Percentiles rank a stretch among this genome's conserved stretches.
Conservation (phyloP, 768 basidiomycete species). For the Psilocybe sp. region DNA sequence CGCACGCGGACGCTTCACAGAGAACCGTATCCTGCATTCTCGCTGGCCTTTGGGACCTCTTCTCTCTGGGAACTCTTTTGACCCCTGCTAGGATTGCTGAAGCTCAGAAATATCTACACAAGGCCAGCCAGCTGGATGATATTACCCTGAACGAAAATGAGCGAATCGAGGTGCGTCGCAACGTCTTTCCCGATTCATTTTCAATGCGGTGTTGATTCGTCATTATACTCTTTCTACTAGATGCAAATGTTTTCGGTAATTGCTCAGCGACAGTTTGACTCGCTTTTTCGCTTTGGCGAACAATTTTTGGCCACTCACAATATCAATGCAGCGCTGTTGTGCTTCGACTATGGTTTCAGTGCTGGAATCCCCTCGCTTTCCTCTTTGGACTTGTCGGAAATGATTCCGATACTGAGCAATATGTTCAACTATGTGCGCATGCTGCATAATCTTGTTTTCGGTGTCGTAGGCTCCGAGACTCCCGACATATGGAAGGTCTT, state of each 20-base stretch:
- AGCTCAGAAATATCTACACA: too few relatives aligned
- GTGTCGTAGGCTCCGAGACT: slow-evolving; percentile 23
- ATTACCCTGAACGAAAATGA: too few relatives aligned
- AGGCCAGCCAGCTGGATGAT: too few relatives aligned
- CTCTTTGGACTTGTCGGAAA: slow-evolving; percentile 18
- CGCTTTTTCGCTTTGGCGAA: slow-evolving; percentile 29
- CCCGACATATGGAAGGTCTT: slow-evolving; percentile 30
- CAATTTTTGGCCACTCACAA: slow-evolving; percentile 27
- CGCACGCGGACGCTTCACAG: too few relatives aligned
- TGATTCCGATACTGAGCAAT: slow-evolving; percentile 25
- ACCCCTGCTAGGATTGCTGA: too few relatives aligned
- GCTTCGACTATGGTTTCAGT: slow-evolving; percentile 39
- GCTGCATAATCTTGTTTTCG: slow-evolving; percentile 24
- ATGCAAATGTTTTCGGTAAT: slow-evolving; percentile 17
- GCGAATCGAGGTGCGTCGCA: too few relatives aligned
- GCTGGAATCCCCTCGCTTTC: slow-evolving; percentile 20
- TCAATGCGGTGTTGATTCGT: too few relatives aligned
- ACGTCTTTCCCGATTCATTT: too few relatives aligned
- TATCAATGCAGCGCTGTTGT: slow-evolving; percentile 34
- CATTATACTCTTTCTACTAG: slow-evolving; percentile 2
- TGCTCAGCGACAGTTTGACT: slow-evolving; percentile 10
- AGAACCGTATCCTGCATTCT: too few relatives aligned
- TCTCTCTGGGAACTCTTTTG: too few relatives aligned
- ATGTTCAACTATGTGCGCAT: slow-evolving; percentile 34
- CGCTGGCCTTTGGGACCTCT: too few relatives aligned